Evolutionary conservation across 169 alveolate species (phyloP).

Genomic region (Haemoproteus tartakovskyi): DNA sequence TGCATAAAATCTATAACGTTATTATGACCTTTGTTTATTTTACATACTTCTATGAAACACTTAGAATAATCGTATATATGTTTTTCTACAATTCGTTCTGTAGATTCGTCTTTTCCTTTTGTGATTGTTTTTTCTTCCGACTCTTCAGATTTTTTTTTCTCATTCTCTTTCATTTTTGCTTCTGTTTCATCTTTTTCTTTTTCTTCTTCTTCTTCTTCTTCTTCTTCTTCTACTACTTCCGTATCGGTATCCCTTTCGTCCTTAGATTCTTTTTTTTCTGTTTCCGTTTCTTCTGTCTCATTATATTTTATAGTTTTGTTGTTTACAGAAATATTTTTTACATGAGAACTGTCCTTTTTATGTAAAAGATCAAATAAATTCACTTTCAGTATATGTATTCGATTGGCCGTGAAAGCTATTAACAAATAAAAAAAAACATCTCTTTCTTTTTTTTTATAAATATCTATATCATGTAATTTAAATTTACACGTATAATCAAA

Average conservation of each 20-base stretch:
- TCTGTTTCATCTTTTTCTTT: not conserved
- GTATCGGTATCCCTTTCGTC: conserved; percentile 3
- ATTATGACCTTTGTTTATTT: conserved; percentile 72
- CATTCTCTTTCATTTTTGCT: not conserved
- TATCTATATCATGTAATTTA: conserved; percentile 39
- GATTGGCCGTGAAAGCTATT: conserved; percentile 25
- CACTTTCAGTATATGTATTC: conserved; percentile 62
- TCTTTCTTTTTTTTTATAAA: conserved; percentile 21
- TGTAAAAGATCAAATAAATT: conserved; percentile 67
- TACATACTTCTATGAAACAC: conserved; percentile 67
- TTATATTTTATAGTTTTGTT: too few species aligned
- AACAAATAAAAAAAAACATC: conserved; percentile 19
- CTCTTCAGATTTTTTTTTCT: not conserved
- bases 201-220: not conserved
- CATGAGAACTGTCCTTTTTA: conserved; percentile 42
- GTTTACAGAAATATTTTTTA: conserved; percentile 19
- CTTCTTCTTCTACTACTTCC: not conserved
- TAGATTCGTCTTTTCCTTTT: conserved; percentile 6
- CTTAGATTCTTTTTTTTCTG: not conserved
- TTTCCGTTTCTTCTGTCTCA: conserved; percentile 19
- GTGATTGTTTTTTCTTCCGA: not conserved
- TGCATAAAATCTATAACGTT: conserved; percentile 67
- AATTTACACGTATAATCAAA: conserved; percentile 46
- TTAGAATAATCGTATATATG: conserved; percentile 47
- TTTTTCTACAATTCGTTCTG: conserved; percentile 35